These are phyloP conservation scores for Thermothelomyces thermophilus DNA, from an alignment of 2,329 filamentous ascomycete species.

Conservation along the genomic window DNA sequence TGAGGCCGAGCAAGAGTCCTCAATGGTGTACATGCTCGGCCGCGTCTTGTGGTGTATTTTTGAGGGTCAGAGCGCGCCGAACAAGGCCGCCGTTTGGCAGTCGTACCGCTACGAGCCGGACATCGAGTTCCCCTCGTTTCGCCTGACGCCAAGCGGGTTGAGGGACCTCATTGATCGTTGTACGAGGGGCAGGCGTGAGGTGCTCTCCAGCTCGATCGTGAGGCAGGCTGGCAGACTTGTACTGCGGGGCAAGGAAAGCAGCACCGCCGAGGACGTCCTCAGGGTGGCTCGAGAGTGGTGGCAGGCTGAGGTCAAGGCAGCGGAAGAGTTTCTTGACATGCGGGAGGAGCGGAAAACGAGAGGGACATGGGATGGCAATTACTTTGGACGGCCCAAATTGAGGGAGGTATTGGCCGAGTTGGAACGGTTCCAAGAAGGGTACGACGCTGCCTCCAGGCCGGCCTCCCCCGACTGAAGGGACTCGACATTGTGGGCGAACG, in stretches of 20 bases:
- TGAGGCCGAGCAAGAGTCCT: conserved; percentile 46
- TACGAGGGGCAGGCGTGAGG: conserved; percentile 41
- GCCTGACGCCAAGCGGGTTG: conserved; percentile 40
- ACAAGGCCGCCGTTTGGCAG: conserved; percentile 51
- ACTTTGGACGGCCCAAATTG: conserved; percentile 42
- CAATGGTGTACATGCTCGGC: conserved; percentile 57
- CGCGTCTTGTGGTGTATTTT: conserved; percentile 57
- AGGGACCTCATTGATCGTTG: conserved; percentile 45
- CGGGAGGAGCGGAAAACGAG: conserved; percentile 33
- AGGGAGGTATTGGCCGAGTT: conserved; percentile 34
- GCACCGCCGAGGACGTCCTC: conserved; percentile 27
- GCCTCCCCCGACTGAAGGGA: background rate
- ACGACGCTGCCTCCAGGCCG: background rate
- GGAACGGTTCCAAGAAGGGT: background rate
- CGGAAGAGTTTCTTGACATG: conserved; percentile 41
- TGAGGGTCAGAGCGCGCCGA: conserved; percentile 52
- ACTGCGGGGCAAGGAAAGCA: conserved; percentile 34
- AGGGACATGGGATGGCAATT: conserved; percentile 46
- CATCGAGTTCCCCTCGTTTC: conserved; percentile 50
- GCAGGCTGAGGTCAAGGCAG: conserved; percentile 40
- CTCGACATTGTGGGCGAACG: background rate
- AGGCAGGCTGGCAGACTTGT: conserved; percentile 42
- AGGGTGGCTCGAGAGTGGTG: conserved; percentile 40
- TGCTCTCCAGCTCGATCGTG: conserved; percentile 40
- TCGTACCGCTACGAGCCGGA: conserved; percentile 52